These are phyloP conservation scores for Castanea sativa DNA, from an alignment of 306 rosid species.

Conservation along the genomic window DNA sequence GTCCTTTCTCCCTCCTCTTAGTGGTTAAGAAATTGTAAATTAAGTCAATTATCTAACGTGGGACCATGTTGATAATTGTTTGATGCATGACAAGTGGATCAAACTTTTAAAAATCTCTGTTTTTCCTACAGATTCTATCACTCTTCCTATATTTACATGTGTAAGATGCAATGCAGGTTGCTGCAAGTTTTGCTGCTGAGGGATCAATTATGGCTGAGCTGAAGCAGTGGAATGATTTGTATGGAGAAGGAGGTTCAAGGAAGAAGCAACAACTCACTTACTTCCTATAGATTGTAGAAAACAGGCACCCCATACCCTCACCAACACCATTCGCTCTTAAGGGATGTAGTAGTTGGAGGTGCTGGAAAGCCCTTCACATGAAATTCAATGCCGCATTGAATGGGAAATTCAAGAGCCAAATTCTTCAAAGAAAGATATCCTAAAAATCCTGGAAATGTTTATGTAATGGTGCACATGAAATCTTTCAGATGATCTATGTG, in stretches of 20 bases:
- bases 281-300: conserved; percentile 54
- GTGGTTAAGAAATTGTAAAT: background rate
- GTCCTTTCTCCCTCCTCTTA: background rate
- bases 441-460: conserved; percentile 20
- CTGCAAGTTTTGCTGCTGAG: conserved; percentile 88
- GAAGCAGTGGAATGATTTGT: conserved; percentile 87
- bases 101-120: background rate
- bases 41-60: background rate
- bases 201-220: conserved; percentile 85
- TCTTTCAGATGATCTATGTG: conserved; percentile 1
- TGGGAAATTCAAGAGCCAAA: conserved; percentile 3
- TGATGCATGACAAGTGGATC: background rate
- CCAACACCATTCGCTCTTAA: conserved; percentile 15
- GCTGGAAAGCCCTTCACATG: conserved; percentile 16
- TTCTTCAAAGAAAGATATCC: conserved; percentile 8
- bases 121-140: background rate
- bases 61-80: background rate
- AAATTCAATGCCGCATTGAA: conserved; percentile 4
- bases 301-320: conserved; percentile 13
- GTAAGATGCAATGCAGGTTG: conserved; percentile 51
- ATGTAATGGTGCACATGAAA: background rate
- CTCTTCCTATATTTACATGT: background rate
- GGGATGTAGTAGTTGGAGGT: conserved; percentile 22
- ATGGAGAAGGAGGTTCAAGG: conserved; percentile 96
- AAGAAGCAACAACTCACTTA: conserved; percentile 91